Evolutionary conservation across 1,284 basidiomycete species (phyloP), one percentile per base, ranked within the genome.

Genomic region (Mycosarcoma maydis): DNA sequence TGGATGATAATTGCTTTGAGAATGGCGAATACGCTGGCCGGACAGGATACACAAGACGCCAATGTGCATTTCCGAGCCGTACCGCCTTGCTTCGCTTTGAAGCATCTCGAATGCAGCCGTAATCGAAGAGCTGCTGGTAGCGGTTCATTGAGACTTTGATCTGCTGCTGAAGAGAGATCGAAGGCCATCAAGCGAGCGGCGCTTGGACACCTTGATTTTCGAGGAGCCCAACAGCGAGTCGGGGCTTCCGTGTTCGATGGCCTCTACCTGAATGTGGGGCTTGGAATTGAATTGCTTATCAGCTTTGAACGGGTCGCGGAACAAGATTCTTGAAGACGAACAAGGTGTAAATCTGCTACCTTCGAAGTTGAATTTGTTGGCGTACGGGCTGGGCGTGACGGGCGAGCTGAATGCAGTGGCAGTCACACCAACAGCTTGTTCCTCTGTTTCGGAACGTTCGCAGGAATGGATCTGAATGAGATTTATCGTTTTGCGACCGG

Each of bases 231-330:
- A 7, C 13, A 51, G 39, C 29, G 60, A 52, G 7, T 58, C 55
- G 14, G 46, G 46, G 22, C 54, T 53, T 10, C 46, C 42, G 20
- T 41, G 32, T 32, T 62, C 59, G 53, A 56, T 46, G 30, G 43
- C 30, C 20, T 56, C 59, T 14, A 46, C 39, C 10, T 29, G 38
- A 17, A 51, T 47, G 19, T 51, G 30, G 9, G 43, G 39, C 30
- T 44, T 55, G 32, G 52, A 51, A 33, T 14, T 30, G 2, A 29
- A 23, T 7, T 33, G 24, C 17, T 36, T 3, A n/a, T 29, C 6
- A 23, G 10, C 24, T 23, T 53, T 49, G 55, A 58, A 58, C 1
- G 55, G 61, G 20, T 65, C 61, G 13, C 42, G 61, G 42, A 65
- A 65, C 16, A 23, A 22, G 3, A 53, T 36, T 9, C 48, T 55